Evolutionary conservation across 1,139 yeast genomes (phyloP).

Genomic region (Candida glucosophila): DNA sequence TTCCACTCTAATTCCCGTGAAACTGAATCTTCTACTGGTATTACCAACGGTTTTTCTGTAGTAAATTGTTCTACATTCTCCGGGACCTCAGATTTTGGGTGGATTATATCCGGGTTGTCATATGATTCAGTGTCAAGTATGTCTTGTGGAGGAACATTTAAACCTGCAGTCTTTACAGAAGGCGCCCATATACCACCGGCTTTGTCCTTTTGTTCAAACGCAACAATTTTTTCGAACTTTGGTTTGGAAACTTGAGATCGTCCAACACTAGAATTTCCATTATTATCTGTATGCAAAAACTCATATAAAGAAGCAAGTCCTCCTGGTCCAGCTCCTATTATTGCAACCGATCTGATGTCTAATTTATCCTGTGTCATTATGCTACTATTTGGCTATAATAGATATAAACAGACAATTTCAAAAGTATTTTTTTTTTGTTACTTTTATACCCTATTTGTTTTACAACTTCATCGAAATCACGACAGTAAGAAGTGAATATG

Average conservation of each 20-base stretch:
- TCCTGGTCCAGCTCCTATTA: conserved; percentile 13
- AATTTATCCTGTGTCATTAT: too few species aligned
- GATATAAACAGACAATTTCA: too few species aligned
- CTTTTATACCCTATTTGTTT: too few species aligned
- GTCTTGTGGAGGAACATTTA: conserved; percentile 19
- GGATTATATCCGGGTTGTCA: conserved; percentile 16
- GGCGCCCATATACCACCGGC: conserved; percentile 5
- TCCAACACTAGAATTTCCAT: conserved; percentile 9
- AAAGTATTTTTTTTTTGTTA: too few species aligned
- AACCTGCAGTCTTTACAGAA: conserved; percentile 1
- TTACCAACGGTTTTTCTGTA: conserved; percentile 6
- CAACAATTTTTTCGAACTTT: conserved; percentile 4
- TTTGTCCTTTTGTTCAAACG: conserved; percentile 4
- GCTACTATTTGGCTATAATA: too few species aligned
- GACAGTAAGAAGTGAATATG: too few species aligned
- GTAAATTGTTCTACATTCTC: conserved; percentile 7
- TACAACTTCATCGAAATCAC: too few species aligned
- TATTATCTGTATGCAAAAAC: conserved; percentile 10
- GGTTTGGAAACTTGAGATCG: conserved; percentile 2
- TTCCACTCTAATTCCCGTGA: conserved; percentile 16
- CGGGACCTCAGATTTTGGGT: conserved; percentile 11
- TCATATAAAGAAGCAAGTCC: conserved; percentile 12
- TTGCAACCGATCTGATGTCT: conserved; percentile 12
- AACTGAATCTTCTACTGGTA: conserved; percentile 9
- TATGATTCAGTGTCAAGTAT: conserved; percentile 19